phyloP scores from a whole-genome alignment of 805 yeast species.

The Candida sithepensis region DNA sequence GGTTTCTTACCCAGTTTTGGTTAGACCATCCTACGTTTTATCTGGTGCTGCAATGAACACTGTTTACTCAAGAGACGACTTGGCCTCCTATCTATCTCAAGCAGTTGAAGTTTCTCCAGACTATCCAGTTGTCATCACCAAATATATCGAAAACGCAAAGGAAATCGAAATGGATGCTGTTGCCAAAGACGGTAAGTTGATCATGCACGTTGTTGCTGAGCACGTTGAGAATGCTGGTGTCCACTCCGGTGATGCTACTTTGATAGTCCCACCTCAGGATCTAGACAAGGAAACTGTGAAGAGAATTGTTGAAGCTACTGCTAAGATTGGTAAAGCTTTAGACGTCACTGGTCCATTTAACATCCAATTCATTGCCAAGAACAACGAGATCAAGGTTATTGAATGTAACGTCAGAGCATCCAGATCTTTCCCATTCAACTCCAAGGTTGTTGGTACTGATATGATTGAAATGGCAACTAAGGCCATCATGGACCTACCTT shows the following conservation, averaged over 20 bases:
- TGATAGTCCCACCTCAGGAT: slow-evolving; percentile 87
- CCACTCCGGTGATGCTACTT: slow-evolving; percentile 98
- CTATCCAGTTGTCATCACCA: slow-evolving; percentile 96
- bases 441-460: slow-evolving; percentile 95
- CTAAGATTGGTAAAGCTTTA: slow-evolving; percentile 91
- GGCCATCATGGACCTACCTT: slow-evolving; percentile 86
- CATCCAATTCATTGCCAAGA: slow-evolving; percentile 97
- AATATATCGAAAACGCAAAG: slow-evolving; percentile 92
- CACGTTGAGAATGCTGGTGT: slow-evolving; percentile 99
- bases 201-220: slow-evolving; percentile 95
- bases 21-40: slow-evolving; percentile 94
- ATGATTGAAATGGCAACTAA: slow-evolving; percentile 96
- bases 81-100: slow-evolving; percentile 74
- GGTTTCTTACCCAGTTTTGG: slow-evolving; percentile 93
- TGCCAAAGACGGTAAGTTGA: slow-evolving; percentile 80
- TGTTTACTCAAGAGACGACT: slow-evolving; percentile 72
- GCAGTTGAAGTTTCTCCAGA: slow-evolving; percentile 94
- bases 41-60: slow-evolving; percentile 99
- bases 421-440: slow-evolving; percentile 98
- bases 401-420: slow-evolving; percentile 99
- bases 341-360: slow-evolving; percentile 97
- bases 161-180: slow-evolving; percentile 98
- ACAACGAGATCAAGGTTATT: slow-evolving; percentile 93
- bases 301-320: slow-evolving; percentile 83
- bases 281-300: slow-evolving; percentile 61